Evolutionary conservation across 371 early-diverging fungal species (phyloP), one percentile per base, ranked within the genome.

Genomic region (Mucor ambiguus): DNA sequence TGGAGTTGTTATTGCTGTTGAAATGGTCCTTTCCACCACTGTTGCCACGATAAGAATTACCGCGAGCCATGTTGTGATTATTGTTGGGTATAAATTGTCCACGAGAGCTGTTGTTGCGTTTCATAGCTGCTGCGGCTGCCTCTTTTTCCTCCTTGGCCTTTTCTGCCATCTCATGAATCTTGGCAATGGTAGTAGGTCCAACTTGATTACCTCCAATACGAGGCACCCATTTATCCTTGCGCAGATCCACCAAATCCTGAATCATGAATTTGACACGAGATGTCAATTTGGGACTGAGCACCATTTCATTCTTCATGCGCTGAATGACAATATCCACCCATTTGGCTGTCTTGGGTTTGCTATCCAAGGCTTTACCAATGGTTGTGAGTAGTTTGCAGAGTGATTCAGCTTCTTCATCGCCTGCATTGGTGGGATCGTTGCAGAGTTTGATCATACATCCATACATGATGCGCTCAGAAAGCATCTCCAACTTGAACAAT

Each of bases 381-480:
- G 96, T 95, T 2, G 89, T 89, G 62, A 98, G 67, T 46, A 98
- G 83, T 76, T 94, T 95, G 80, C 92, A 91, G 63, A 96, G 85
- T 58, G 92, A 90, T 81, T 98, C 99, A 32, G 90, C 87, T 70
- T 95, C 96, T 80, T 96, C 98, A 74, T 96, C 98, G 58, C 94
- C 96, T 37, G 94, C 93, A 29, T 90, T 86, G 56, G 73, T 68
- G 65, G 87, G 84, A 69, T 92, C 87, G 60, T 77, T 73, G 67
- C 96, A 84, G 60, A 98, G 82, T 41, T 85, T 85, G 58, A 77
- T 81, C 72, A 97, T 81, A 75, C 96, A 96, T 67, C 82, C 80
- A 72, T 94, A 92, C 89, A 98, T 95, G 63, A 98, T 95, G 76
- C 91, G 90, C 69, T 94, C 93, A 5, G 95, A 92, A 65, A 98